Conservation (phyloP, 495 filamentous ascomycete species). For the Hyaloscypha finlandica region DNA sequence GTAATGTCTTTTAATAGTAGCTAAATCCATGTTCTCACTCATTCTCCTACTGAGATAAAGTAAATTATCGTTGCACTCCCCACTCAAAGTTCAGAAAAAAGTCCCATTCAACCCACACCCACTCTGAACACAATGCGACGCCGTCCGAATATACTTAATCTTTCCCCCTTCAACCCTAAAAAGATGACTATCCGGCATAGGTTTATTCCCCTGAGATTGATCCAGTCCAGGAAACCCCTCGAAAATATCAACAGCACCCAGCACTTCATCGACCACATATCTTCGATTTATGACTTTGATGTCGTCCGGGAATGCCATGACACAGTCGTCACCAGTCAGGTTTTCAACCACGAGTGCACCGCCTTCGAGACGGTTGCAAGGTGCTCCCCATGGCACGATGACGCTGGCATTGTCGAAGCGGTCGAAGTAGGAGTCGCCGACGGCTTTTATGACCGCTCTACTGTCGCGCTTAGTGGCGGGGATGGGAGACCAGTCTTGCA, state of each 20-base stretch:
- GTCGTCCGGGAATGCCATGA: constrained; percentile 28
- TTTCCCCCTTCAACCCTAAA: constrained; percentile 52
- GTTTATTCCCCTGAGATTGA: constrained; percentile 19
- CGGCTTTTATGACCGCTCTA: constrained; percentile 47
- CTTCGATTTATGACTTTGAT: constrained; percentile 43
- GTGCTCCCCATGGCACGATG: constrained; percentile 50
- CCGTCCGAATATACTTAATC: constrained; percentile 49
- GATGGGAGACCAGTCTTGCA: constrained; percentile 44
- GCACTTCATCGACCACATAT: constrained; percentile 54
- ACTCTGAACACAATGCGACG: constrained; percentile 1
- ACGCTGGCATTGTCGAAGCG: constrained; percentile 47
- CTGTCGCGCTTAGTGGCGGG: constrained; percentile 44
- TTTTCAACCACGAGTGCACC: constrained; percentile 35
- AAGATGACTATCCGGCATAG: constrained; percentile 50
- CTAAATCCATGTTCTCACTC: no score
- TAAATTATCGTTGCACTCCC: no score
- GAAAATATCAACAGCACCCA: constrained; percentile 48
- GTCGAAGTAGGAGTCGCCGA: constrained; percentile 50
- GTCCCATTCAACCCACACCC: constrained; percentile 12
- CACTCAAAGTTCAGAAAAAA: not conserved
- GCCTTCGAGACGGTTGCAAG: constrained; percentile 50
- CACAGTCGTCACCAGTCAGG: constrained; percentile 11
- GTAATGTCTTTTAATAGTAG: no score
- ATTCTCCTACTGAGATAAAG: no score
- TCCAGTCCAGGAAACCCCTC: constrained; percentile 39